phyloP scores from a whole-genome alignment of 2,329 filamentous ascomycete genomes.

The Penicillium sp. region DNA sequence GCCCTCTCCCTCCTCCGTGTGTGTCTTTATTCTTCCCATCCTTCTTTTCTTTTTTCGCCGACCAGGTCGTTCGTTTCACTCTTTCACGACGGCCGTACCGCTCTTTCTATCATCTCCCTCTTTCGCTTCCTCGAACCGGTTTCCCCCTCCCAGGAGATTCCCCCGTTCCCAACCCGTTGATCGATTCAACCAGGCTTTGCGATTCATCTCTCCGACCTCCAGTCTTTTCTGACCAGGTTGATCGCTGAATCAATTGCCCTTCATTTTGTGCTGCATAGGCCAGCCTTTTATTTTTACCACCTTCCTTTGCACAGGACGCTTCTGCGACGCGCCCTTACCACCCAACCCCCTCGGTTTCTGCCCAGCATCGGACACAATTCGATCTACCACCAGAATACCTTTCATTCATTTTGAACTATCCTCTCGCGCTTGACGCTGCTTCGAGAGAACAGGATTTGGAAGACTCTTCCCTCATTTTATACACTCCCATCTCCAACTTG shows the following conservation, averaged over 20 bases:
- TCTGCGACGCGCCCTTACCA: constrained; percentile 40
- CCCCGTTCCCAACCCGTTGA: constrained; percentile 27
- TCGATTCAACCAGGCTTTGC: constrained; percentile 30
- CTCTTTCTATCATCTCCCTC: constrained; percentile 29
- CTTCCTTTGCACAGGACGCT: constrained; percentile 31
- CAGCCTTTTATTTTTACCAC: constrained; percentile 36
- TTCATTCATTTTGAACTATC: constrained; percentile 33
- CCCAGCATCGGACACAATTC: constrained; percentile 21
- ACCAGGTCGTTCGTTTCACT: constrained; percentile 55
- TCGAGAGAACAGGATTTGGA: constrained; percentile 29
- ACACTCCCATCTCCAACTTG: constrained; percentile 28
- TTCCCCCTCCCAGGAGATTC: constrained; percentile 12
- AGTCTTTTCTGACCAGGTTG: constrained; percentile 14
- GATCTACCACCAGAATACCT: constrained; percentile 28
- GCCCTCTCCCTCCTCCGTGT: constrained; percentile 25
- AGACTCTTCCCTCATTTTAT: constrained; percentile 20
- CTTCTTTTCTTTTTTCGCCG: constrained; percentile 31
- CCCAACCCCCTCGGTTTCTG: constrained; percentile 33
- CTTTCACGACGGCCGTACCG: constrained; percentile 55
- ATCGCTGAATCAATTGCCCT: constrained; percentile 22
- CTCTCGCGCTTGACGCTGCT: constrained; percentile 45
- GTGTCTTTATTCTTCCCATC: constrained; percentile 28
- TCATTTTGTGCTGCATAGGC: constrained; percentile 41
- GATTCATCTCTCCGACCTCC: constrained; percentile 15
- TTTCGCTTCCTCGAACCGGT: constrained; percentile 41